Conservation (phyloP, 257 asterid genomes). For the Handroanthus guayacan region DNA sequence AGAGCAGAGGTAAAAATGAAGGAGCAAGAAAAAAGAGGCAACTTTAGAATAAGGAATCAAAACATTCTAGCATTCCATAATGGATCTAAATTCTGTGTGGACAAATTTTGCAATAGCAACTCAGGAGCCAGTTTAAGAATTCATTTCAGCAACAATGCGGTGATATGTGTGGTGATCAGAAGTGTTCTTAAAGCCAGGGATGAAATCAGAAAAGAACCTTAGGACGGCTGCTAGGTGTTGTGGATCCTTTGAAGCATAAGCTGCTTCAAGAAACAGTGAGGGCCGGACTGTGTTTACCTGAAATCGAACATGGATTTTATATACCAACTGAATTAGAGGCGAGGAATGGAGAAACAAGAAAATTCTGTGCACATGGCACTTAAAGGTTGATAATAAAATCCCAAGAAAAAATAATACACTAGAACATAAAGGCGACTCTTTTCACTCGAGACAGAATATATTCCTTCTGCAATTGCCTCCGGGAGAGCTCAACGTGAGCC, state of each 20-base stretch:
- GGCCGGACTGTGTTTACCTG: constrained; percentile 90
- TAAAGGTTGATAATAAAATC: neutral
- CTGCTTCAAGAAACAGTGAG: constrained; percentile 89
- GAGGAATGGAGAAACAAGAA: neutral
- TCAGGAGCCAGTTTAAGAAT: constrained; percentile 32
- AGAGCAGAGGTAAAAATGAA: constrained; percentile 21
- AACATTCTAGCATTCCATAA: constrained; percentile 21
- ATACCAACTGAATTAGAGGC: neutral
- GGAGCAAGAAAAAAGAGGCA: constrained; percentile 15
- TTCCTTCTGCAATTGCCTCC: constrained; percentile 5
- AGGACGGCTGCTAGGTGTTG: constrained; percentile 86
- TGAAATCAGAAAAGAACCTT: constrained; percentile 86
- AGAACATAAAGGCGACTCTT: neutral
- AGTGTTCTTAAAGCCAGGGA: constrained; percentile 82
- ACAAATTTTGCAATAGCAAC: neutral
- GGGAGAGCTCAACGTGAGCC: constrained; percentile 15
- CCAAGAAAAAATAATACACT: neutral
- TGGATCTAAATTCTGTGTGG: neutral
- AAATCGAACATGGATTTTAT: constrained; percentile 30
- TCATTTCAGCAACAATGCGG: constrained; percentile 64
- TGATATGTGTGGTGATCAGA: constrained; percentile 64
- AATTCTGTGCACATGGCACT: constrained; percentile 1
- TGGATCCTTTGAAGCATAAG: constrained; percentile 75
- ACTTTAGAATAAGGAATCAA: constrained; percentile 18
- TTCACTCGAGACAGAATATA: neutral